Base-by-base conservation (phyloP, 2,329 filamentous ascomycete genomes). In the Cadophora gregata region DNA sequence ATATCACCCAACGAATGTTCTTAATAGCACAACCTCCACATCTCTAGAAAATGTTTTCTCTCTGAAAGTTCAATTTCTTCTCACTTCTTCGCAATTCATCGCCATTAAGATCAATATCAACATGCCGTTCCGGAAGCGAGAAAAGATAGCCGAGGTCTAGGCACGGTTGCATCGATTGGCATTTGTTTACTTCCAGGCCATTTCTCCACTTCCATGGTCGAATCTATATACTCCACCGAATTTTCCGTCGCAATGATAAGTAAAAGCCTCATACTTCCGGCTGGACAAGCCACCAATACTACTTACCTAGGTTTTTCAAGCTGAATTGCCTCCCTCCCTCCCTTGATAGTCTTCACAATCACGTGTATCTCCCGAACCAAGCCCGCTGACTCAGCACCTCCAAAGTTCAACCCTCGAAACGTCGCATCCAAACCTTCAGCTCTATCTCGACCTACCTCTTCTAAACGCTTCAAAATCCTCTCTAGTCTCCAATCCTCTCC, bases 351-450 rank as follows among this genome's bases (percentile, higher is more conserved):
- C n/a, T 6, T 31, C 3, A 27, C 27, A 53, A 53, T 53, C 50
- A 31, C 50, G 50, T 31, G 50, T 14, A 53, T 53, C 25, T 53
- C 50, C 50, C 50, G 50, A 53, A 53, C 50, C 50, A 53, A 53
- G 25, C 50, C 50, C 48, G 48, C 50, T 53, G 50, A 53, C 50
- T 53, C 50, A 53, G 25, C 50, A 53, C 10, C 24, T n/a, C n/a
- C 50, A 9, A 31, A 27, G 8, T 19, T 10, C 16, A 31, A 53
- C 50, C 27, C 27, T 53, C 25, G 4, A 53, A 19, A 53, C 50
- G 50, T 53, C 27, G 25, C 25, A 53, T 31, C 50, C 25, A 53
- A 53, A 53, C 50, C 50, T 53, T 53, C 27, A 29, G 2, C 50
- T 29, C 24, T 33, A 33, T 33, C 5, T 10, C 10, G 5, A 33